Evolutionary conservation across 2,329 filamentous ascomycete genomes (phyloP).

Genomic region (Gaeumannomyces sp.): DNA sequence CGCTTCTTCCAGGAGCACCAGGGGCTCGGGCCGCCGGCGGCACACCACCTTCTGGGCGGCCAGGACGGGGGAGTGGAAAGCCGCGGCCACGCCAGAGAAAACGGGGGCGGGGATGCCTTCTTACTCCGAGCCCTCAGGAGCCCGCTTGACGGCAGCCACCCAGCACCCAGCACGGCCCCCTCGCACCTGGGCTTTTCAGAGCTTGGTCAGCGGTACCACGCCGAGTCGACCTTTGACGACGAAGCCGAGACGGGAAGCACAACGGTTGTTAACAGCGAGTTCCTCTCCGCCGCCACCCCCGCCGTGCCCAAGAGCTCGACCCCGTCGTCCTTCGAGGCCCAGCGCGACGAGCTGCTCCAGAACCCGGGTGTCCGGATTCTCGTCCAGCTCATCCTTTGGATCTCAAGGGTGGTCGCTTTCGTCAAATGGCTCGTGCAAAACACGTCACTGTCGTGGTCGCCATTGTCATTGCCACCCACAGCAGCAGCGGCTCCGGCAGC

Average conservation of each 20-base stretch:
- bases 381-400: not conserved
- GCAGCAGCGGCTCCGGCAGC: too few species aligned
- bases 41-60: not conserved
- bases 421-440: too few species aligned
- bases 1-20: constrained; percentile 6
- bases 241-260: not conserved
- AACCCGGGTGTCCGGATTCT: not conserved
- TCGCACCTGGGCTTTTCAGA: not conserved
- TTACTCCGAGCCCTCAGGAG: not conserved
- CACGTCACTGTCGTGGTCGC: too few species aligned
- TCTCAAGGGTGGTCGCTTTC: too few species aligned
- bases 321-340: not conserved
- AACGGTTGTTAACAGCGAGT: constrained; percentile 4
- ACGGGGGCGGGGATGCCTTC: not conserved
- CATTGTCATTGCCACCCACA: too few species aligned
- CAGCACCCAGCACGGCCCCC: not conserved
- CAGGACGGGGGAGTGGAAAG: too few species aligned
- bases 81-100: not conserved
- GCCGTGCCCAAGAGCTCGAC: not conserved
- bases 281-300: not conserved
- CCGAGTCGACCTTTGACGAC: not conserved
- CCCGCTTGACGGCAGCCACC: not conserved
- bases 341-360: constrained; percentile 1
- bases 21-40: not conserved
- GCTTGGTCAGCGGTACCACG: not conserved